phyloP scores from a whole-genome alignment of 306 rosid species.

The Cucumis melo region DNA sequence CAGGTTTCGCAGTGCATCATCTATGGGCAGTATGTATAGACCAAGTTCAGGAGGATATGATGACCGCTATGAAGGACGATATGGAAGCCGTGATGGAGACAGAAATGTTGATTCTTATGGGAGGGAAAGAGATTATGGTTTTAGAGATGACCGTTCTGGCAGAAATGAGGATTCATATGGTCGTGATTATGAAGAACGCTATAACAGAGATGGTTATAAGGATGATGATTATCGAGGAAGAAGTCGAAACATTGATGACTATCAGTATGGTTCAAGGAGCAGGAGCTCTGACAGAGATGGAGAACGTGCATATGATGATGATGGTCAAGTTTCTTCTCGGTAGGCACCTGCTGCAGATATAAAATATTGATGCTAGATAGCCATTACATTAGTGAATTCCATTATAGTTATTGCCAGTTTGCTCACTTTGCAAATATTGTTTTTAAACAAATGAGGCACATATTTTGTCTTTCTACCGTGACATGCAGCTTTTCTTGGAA shows the following conservation, averaged over 20 bases:
- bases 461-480: background rate
- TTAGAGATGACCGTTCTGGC: slow-evolving; percentile 61
- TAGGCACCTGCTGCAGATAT: slow-evolving; percentile 7
- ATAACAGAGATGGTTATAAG: slow-evolving; percentile 46
- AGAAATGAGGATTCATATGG: slow-evolving; percentile 32
- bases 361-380: background rate
- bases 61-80: slow-evolving; percentile 66
- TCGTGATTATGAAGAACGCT: slow-evolving; percentile 66
- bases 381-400: background rate
- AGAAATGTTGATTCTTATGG: slow-evolving; percentile 70
- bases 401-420: background rate
- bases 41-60: slow-evolving; percentile 57
- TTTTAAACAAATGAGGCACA: background rate
- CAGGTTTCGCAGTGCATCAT: slow-evolving; percentile 60
- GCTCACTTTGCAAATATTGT: background rate
- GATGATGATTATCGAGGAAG: slow-evolving; percentile 79
- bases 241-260: slow-evolving; percentile 62
- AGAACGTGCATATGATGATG: slow-evolving; percentile 53
- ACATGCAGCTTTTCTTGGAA: background rate
- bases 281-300: slow-evolving; percentile 73
- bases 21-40: slow-evolving; percentile 70
- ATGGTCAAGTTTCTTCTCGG: slow-evolving; percentile 88
- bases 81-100: slow-evolving; percentile 32
- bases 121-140: slow-evolving; percentile 70
- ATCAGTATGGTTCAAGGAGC: slow-evolving; percentile 56